A percentile compares a stretch with the other conserved stretches of the same genome.
phyloP scores from a whole-genome alignment of 805 yeast species.

The Myxozyma vanderwaltii region DNA sequence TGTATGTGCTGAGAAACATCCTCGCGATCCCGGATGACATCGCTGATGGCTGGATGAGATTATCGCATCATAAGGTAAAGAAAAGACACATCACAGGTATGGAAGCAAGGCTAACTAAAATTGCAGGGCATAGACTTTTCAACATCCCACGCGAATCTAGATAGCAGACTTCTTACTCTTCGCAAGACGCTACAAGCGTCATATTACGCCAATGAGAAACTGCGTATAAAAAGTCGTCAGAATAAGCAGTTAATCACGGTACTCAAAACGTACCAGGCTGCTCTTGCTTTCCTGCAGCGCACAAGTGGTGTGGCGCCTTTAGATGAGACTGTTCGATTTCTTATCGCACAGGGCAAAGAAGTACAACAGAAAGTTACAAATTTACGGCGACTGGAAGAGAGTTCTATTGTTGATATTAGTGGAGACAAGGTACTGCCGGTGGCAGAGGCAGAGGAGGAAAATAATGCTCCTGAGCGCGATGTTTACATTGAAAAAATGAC shows the following conservation, averaged over 20 bases:
- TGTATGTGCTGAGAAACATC: constrained; percentile 77
- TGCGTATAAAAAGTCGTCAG: constrained; percentile 9
- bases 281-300: constrained; percentile 20
- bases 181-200: constrained; percentile 33
- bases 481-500: constrained; percentile 34
- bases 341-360: constrained; percentile 25
- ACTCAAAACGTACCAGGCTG: constrained; percentile 20
- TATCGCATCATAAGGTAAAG: constrained; percentile 64
- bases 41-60: constrained; percentile 65
- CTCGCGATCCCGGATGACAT: constrained; percentile 68
- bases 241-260: constrained; percentile 15
- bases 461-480: constrained; percentile 18
- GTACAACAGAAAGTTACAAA: constrained; percentile 11
- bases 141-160: constrained; percentile 16
- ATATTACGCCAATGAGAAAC: constrained; percentile 22
- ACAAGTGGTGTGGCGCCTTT: constrained; percentile 32
- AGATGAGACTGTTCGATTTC: constrained; percentile 31
- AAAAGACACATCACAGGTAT: constrained; percentile 13
- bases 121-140: constrained; percentile 26
- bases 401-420: neutral
- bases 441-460: neutral
- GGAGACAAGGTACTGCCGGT: neutral
- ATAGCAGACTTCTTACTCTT: constrained; percentile 21
- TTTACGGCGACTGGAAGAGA: constrained; percentile 10
- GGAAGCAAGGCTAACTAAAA: neutral